Conservation (phyloP, 2,329 filamentous ascomycete genomes). For the Trichoderma sp. region DNA sequence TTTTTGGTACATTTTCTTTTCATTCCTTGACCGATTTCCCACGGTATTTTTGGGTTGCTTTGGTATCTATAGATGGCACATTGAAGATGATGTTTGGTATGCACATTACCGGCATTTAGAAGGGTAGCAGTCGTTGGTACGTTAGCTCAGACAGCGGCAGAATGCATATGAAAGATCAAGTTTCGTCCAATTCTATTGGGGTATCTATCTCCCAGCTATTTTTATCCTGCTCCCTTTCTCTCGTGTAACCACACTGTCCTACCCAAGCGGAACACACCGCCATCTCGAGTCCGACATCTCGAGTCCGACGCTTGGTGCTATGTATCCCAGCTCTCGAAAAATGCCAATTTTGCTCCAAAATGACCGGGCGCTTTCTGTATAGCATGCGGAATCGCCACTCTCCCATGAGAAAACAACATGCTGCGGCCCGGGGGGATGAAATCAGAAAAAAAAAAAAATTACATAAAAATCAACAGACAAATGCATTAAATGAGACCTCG, state of each 20-base stretch:
- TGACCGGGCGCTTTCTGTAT: too few species aligned
- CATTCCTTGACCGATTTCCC: not conserved
- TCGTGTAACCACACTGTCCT: not conserved
- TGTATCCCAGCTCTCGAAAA: not conserved
- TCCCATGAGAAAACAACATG: not conserved
- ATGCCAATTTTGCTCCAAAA: not conserved
- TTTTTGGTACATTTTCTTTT: constrained; percentile 9
- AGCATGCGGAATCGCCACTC: not conserved
- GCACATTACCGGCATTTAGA: not conserved
- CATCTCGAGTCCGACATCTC: not conserved
- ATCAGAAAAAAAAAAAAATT: not conserved
- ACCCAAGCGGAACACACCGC: not conserved
- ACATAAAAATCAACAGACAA: not conserved
- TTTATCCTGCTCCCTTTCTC: constrained; percentile 24
- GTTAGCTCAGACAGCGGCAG: not conserved
- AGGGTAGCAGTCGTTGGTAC: not conserved
- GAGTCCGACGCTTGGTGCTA: not conserved
- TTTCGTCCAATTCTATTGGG: constrained; percentile 27
- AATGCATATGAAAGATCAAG: constrained; percentile 22
- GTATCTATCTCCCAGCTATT: constrained; percentile 29
- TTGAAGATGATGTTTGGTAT: not conserved
- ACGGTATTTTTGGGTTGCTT: not conserved
- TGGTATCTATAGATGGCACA: constrained; percentile 1
- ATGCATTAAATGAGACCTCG: not conserved
- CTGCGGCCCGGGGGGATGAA: not conserved